Conservation (phyloP, 768 basidiomycete genomes). For the Coprinopsis strossmayeri region DNA sequence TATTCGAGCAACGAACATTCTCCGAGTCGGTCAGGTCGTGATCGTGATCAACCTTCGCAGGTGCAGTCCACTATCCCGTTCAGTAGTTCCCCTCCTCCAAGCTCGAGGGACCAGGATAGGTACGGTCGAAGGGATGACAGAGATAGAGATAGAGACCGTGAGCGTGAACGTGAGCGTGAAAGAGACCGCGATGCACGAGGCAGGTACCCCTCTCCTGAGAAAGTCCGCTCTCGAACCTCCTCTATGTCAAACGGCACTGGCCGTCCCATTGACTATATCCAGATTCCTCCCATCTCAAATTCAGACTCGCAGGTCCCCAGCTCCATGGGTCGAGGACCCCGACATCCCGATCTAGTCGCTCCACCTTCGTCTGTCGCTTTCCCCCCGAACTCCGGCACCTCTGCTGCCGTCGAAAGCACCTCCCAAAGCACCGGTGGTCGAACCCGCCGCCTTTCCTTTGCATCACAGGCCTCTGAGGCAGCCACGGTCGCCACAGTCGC, state of each 20-base stretch:
- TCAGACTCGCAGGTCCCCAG: no score
- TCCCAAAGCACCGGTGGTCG: background rate
- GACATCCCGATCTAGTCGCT: background rate
- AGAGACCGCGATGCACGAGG: background rate
- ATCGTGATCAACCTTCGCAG: no score
- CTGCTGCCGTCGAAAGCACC: background rate
- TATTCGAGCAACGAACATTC: background rate
- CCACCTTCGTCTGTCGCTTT: background rate
- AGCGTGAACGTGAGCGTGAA: background rate
- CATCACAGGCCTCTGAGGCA: background rate
- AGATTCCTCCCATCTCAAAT: background rate
- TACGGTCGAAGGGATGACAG: conserved; percentile 1
- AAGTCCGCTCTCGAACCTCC: background rate
- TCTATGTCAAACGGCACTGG: background rate
- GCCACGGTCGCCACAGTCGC: background rate
- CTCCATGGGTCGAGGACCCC: no score
- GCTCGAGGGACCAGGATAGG: background rate
- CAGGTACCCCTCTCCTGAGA: background rate
- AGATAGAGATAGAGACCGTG: background rate
- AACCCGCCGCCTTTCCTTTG: background rate
- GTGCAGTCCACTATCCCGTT: no score
- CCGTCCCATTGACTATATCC: background rate
- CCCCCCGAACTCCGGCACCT: background rate
- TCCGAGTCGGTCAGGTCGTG: no score
- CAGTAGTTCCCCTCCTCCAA: no score